Evolutionary conservation across 139 green algal genomes (phyloP), one percentile per base, ranked within the genome.

Genomic region (Coelastrella sp.): DNA sequence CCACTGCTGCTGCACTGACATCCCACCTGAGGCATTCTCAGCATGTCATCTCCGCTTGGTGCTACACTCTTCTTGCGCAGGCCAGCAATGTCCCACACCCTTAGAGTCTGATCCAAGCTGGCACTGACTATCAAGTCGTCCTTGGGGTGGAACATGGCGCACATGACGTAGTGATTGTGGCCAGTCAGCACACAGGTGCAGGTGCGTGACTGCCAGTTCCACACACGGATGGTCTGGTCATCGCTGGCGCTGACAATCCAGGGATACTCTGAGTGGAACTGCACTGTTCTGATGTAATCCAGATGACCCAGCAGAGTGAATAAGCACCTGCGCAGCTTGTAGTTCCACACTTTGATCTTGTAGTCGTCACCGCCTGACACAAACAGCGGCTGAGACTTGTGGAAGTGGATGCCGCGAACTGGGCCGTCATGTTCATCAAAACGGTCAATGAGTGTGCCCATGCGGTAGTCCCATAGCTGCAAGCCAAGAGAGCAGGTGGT

Each of bases 161-260:
- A 99, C 98, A 99, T 99, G n/a, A 99, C 98, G 90, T 99, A 99
- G 93, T 99, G 98, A 91, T 99, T 99, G 95, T 99, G 98, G 9
- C 98, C 98, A 11, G 98, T 99, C 66, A 99, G 96, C 75, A 99
- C 98, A 10, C 96, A 95, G 89, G 99, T 98, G 94, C 98, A 99
- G 11, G 94, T 98, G 20, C 98, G 93, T 0, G 92, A 97, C 95
- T 99, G 98, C 98, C 98, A 99, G 94, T 99, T 99, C 98, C 98
- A 99, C 35, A 99, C 97, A 25, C 98, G 94, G 88, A 99, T 99
- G n/a, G 98, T 99, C 94, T 99, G 97, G 89, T 99, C 98, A 87
- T 99, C 98, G 3, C 90, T 96, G 17, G 98, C 98, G n/a, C 89
- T 96, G 61, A 99, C 97, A 66, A 99, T 98, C 98, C 98, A 99